Conservation (phyloP, 1,139 yeast species). For the Hansenula lynferdii region DNA sequence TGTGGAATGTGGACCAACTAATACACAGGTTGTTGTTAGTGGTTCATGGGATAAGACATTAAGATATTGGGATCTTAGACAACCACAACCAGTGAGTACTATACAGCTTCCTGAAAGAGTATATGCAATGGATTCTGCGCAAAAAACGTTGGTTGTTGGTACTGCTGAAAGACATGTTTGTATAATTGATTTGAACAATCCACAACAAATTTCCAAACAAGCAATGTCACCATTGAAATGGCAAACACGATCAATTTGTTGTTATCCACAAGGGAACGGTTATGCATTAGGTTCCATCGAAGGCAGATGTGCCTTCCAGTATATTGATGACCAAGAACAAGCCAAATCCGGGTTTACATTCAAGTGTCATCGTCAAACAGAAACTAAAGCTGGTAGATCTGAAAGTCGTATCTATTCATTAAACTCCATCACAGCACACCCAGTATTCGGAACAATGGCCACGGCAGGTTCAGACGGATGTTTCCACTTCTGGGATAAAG, state of each 20-base stretch:
- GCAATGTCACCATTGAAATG: conserved; percentile 79
- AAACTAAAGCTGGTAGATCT: conserved; percentile 29
- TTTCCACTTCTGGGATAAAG: conserved; percentile 96
- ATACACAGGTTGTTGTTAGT: conserved; percentile 79
- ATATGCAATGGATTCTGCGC: conserved; percentile 81
- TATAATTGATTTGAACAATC: conserved; percentile 75
- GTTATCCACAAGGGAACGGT: conserved; percentile 89
- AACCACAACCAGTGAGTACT: conserved; percentile 79
- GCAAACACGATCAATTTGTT: conserved; percentile 80
- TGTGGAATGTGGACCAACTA: conserved; percentile 78
- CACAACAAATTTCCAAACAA: conserved; percentile 76
- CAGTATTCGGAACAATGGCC: conserved; percentile 82
- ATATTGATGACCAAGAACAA: conserved; percentile 80
- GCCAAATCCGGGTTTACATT: conserved; percentile 75
- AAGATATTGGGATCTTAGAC: conserved; percentile 90
- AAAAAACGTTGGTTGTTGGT: conserved; percentile 81
- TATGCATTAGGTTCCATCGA: conserved; percentile 92
- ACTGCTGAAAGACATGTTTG: conserved; percentile 87
- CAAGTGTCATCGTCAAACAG: conserved; percentile 79
- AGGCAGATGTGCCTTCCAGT: conserved; percentile 96
- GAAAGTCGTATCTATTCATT: conserved; percentile 67
- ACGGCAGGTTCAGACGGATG: conserved; percentile 97
- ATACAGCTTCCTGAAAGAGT: conserved; percentile 86
- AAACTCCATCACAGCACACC: conserved; percentile 82
- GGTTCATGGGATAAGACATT: conserved; percentile 98